Percentiles rank a stretch among this genome's conserved stretches.
phyloP scores from a whole-genome alignment of 1,284 basidiomycete genomes.

The Exobasidium cylindrosporum region DNA sequence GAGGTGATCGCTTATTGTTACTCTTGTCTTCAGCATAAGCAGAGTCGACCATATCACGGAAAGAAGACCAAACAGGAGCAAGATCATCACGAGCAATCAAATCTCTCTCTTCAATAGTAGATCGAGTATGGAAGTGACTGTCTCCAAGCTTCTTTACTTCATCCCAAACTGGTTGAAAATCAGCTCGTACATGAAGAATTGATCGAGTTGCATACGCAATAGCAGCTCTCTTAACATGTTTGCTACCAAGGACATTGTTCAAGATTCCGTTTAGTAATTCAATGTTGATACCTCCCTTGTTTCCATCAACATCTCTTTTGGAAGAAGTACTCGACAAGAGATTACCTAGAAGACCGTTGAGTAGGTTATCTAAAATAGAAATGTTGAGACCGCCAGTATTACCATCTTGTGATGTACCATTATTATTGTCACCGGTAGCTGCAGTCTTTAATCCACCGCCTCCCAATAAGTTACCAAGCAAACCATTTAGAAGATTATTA shows the following conservation, averaged over 20 bases:
- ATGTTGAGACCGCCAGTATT: slow-evolving; percentile 1
- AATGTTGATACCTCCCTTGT: slow-evolving; percentile 31
- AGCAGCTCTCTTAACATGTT: too few species aligned
- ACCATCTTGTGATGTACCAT: background rate
- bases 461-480: too few species aligned
- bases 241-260: too few species aligned
- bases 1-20: slow-evolving; percentile 4
- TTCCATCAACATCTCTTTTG: slow-evolving; percentile 2
- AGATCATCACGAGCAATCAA: slow-evolving; percentile 21
- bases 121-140: slow-evolving; percentile 25
- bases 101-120: slow-evolving; percentile 14
- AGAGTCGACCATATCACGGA: slow-evolving; percentile 37
- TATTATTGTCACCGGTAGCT: background rate
- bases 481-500: background rate
- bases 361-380: background rate
- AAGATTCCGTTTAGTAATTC: slow-evolving; percentile 35
- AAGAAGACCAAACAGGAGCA: slow-evolving; percentile 32
- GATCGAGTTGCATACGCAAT: too few species aligned
- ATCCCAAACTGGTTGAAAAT: slow-evolving; percentile 35
- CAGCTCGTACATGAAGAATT: too few species aligned
- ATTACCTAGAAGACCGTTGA: too few species aligned
- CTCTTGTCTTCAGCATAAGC: slow-evolving; percentile 29
- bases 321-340: background rate
- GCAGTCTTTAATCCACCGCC: too few species aligned
- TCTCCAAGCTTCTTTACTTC: slow-evolving; percentile 37